Percentiles rank a stretch among this genome's conserved stretches.
These are phyloP conservation scores for Serendipita sp. DNA, from an alignment of 768 basidiomycete genomes.

Conservation along the genomic window DNA sequence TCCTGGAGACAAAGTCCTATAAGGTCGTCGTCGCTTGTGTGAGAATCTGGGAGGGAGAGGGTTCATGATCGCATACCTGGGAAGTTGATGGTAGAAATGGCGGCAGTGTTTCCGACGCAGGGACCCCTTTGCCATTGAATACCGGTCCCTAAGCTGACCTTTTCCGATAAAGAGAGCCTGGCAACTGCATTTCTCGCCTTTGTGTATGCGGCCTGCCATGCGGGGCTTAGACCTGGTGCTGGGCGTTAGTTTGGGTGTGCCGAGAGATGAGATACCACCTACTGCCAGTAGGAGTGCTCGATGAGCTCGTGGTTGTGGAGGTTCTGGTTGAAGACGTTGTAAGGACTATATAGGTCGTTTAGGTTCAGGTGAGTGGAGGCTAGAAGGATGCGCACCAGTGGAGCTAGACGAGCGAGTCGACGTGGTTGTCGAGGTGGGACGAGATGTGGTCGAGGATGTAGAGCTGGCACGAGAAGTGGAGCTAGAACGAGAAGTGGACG, in stretches of 20 bases:
- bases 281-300: neutral
- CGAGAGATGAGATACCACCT: neutral
- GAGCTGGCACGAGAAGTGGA: conserved; percentile 13
- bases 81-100: conserved; percentile 28
- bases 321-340: conserved; percentile 8
- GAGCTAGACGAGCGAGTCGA: conserved; percentile 3
- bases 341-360: neutral
- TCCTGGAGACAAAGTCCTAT: conserved; percentile 6
- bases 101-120: conserved; percentile 32
- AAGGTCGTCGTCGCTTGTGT: too few relatives aligned
- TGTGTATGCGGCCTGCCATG: conserved; percentile 38
- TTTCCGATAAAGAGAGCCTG: conserved; percentile 38
- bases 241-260: conserved; percentile 16
- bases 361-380: neutral
- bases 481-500: conserved; percentile 14
- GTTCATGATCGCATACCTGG: neutral
- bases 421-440: conserved; percentile 9
- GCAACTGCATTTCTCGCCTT: conserved; percentile 37
- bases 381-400: neutral
- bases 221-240: conserved; percentile 20
- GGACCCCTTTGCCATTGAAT: conserved; percentile 8
- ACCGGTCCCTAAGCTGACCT: conserved; percentile 39
- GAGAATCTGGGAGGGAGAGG: too few relatives aligned
- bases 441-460: conserved; percentile 11
- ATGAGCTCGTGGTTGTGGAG: conserved; percentile 7